phyloP scores from a whole-genome alignment of 2,329 filamentous ascomycete genomes.

The Colletotrichum sp. region DNA sequence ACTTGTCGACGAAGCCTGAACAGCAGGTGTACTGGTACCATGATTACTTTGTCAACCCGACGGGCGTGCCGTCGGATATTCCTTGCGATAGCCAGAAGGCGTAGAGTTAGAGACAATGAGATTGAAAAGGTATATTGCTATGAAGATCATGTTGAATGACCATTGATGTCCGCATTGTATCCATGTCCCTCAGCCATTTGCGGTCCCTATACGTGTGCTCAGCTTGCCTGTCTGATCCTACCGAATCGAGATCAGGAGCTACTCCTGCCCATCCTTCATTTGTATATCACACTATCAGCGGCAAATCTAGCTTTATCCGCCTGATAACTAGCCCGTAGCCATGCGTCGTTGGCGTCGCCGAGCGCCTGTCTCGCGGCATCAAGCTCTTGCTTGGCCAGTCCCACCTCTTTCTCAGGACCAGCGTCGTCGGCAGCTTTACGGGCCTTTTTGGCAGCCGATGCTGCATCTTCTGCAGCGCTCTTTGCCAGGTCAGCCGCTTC shows the following conservation, averaged over 20 bases:
- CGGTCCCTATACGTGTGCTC: background rate
- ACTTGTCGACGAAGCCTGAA: background rate
- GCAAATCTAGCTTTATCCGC: background rate
- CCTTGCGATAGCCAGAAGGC: slow-evolving; percentile 5
- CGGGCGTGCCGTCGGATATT: slow-evolving; percentile 2
- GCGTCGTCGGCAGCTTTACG: background rate
- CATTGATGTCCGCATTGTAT: background rate
- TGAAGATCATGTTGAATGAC: background rate
- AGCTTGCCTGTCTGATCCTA: background rate
- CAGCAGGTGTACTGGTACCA: slow-evolving; percentile 18
- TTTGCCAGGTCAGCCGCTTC: background rate
- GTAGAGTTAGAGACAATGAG: background rate
- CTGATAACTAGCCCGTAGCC: background rate
- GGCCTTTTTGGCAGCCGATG: background rate
- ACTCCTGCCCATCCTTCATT: background rate
- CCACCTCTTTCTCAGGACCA: background rate
- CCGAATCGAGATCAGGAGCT: background rate
- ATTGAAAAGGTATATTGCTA: background rate
- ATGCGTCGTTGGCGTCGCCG: background rate
- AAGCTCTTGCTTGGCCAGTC: background rate
- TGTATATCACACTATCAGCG: background rate
- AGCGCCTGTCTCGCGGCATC: background rate
- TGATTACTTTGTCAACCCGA: slow-evolving; percentile 12
- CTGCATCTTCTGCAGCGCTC: background rate
- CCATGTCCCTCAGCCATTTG: accelerated